Base-by-base conservation (phyloP, 495 filamentous ascomycete genomes). In the Apiosordaria backusii region DNA sequence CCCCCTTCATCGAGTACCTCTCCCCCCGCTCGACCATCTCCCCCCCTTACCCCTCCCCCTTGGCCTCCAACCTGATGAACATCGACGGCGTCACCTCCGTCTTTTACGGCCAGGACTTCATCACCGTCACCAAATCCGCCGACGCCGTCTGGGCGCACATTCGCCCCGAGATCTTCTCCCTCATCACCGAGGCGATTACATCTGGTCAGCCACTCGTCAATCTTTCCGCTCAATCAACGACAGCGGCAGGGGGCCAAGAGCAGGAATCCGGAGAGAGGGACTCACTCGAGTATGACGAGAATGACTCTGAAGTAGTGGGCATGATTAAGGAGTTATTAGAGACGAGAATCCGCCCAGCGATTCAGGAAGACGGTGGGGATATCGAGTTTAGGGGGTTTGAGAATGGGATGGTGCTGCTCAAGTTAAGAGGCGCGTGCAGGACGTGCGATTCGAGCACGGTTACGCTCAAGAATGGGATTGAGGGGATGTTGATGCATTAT, bases 251-350 rank as follows among this genome's bases (percentile, higher is more conserved):
- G 2, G 73, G 72, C n/a, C 69, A 62, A 18, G 77, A 71, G 0
- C 73, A 81, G 61, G 76, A 77, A 58, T 67, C 72, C 15, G 73
- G 60, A 26, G 80, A 86, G 23, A 82, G 86, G 69, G 90, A 96
- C 71, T 92, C 87, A 55, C 81, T 96, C 27, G 81, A 80, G 53
- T 96, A 90, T 73, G 85, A 92, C 68, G 92, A 94, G 71, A 88
- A 92, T 58, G 95, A 99, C 72, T 89, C 88, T 67, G 95, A 99
- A 77, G 92, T 97, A 10, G 88, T 98, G 26, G 88, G 91, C 63
- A 97, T 97, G 95, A 97, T 99, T 77, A 97, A 98, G 79, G 95
- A 99, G 79, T 79, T 99, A n/a, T 79, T 99, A 61, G 96, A 99
- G 79, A 99, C 96, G 22, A 81, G 95, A 60, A 96, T 99, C 71